Evolutionary conservation across 164 flowering plant species (phyloP).

Genomic region (Chimonanthus praecox): DNA sequence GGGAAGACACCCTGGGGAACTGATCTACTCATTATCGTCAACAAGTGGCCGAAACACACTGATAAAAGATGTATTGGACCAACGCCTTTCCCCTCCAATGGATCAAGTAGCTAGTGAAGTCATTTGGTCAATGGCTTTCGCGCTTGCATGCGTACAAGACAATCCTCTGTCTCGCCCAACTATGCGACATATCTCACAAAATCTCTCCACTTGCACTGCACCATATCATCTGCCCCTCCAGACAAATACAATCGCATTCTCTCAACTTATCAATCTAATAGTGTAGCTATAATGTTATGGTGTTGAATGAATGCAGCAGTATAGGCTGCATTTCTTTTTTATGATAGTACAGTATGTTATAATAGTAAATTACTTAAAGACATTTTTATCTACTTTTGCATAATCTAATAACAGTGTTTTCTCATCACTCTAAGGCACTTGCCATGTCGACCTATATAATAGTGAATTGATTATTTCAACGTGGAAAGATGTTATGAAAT

Average conservation of each 20-base stretch:
- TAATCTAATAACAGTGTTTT: no score
- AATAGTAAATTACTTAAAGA: no score
- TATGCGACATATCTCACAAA: constrained; percentile 45
- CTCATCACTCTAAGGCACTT: no score
- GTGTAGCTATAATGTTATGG: neutral
- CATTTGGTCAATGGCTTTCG: constrained; percentile 30
- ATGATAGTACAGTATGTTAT: no score
- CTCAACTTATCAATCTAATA: neutral
- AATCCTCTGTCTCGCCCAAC: constrained; percentile 49
- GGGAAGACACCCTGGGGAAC: constrained; percentile 67
- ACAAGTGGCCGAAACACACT: neutral
- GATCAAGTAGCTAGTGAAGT: constrained; percentile 41
- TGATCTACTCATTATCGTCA: constrained; percentile 25
- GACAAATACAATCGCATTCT: neutral
- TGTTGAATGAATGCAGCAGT: no score
- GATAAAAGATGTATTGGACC: constrained; percentile 40
- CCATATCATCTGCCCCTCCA: neutral
- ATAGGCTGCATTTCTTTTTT: no score
- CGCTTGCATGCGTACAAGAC: constrained; percentile 40
- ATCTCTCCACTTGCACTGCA: constrained; percentile 26
- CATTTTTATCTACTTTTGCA: no score
- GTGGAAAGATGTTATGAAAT: no score
- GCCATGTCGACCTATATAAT: no score
- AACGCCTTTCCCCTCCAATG: constrained; percentile 43
- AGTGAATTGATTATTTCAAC: no score